Conservation (phyloP, 345 rosid genomes). For the Pseudoturritis turrita region DNA sequence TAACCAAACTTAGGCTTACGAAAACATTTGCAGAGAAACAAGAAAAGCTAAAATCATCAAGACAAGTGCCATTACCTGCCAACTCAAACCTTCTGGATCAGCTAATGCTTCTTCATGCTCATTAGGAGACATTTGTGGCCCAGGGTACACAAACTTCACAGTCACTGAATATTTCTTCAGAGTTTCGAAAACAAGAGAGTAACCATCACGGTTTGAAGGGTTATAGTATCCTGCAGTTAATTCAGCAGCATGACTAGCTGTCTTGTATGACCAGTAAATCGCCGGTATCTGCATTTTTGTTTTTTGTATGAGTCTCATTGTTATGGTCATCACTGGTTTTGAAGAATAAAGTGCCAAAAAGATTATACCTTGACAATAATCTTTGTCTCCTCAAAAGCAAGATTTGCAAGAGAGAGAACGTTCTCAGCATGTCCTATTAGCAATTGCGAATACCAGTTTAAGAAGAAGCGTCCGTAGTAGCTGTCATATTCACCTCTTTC, state of each 20-base stretch:
- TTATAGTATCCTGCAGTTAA: slow-evolving; percentile 87
- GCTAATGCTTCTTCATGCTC: slow-evolving; percentile 58
- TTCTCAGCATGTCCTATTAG: slow-evolving; percentile 72
- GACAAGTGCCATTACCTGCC: slow-evolving; percentile 63
- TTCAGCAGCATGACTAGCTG: slow-evolving; percentile 91
- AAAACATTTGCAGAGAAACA: background rate
- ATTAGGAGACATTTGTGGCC: slow-evolving; percentile 45
- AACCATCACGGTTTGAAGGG: slow-evolving; percentile 86
- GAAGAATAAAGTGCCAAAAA: background rate
- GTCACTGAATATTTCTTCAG: slow-evolving; percentile 67
- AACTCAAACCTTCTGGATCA: slow-evolving; percentile 84
- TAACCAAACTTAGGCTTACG: slow-evolving; percentile 8
- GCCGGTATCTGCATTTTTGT: slow-evolving; percentile 68
- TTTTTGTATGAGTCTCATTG: background rate
- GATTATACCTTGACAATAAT: slow-evolving; percentile 66
- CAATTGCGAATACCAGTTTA: slow-evolving; percentile 79
- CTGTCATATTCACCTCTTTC: slow-evolving; percentile 95
- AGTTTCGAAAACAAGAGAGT: slow-evolving; percentile 60
- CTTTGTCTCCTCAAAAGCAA: slow-evolving; percentile 76
- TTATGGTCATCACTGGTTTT: background rate
- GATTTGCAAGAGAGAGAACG: slow-evolving; percentile 74
- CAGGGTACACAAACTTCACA: slow-evolving; percentile 66
- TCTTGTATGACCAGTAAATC: slow-evolving; percentile 87
- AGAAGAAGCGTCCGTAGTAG: slow-evolving; percentile 90
- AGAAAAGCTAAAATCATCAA: background rate